Base-by-base conservation (phyloP, 2,329 filamentous ascomycete species). In the Colletotrichum destructivum region DNA sequence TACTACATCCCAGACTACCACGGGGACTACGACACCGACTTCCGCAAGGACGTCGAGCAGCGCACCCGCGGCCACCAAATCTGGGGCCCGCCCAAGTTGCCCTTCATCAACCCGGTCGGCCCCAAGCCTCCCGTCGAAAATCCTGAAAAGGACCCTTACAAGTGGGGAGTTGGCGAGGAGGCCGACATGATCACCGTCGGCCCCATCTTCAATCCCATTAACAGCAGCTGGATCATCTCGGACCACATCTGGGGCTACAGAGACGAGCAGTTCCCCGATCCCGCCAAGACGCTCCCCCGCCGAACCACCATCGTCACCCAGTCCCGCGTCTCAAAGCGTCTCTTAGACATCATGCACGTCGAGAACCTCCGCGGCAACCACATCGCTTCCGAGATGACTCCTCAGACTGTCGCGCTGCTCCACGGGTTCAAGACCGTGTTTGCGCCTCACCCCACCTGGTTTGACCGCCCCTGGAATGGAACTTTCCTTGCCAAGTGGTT, bases 381-480 rank as follows among this genome's bases (percentile, higher is more conserved):
- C 78, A 90, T 95, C 76, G 92, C 92, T 69, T 93, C 93, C 0
- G 93, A 96, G 79, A 95, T 96, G 93, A 93, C 91, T 72, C 90
- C 93, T 0, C 91, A 92, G 66, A 92, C 92, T 0, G 88, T 92
- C 35, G 90, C 92, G 0, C 86, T 96, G 21, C 89, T 94, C 73
- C 93, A 96, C 78, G 93, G 94, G 7, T 85, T 95, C 60, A 96
- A 96, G 82, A 90, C 92, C 5, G 91, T 94, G 4, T 94, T 92
- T 77, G 92, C 90, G 13, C 93, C 93, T 13, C 93, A 95, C 80
- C 93, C 93, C 1, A 89, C 95, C 57, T 95, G 91, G 80, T 93
- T 94, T 77, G 93, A 96, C 80, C 89, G 93, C 72, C 88, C 92
- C 61, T 95, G 92, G 92, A 82, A 83, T 40, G 84, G 87, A 2